A percentile compares a stretch with the other conserved stretches of the same genome.
Evolutionary conservation across 768 basidiomycete genomes (phyloP).

Genomic region (Pulveroboletus ravenelii): DNA sequence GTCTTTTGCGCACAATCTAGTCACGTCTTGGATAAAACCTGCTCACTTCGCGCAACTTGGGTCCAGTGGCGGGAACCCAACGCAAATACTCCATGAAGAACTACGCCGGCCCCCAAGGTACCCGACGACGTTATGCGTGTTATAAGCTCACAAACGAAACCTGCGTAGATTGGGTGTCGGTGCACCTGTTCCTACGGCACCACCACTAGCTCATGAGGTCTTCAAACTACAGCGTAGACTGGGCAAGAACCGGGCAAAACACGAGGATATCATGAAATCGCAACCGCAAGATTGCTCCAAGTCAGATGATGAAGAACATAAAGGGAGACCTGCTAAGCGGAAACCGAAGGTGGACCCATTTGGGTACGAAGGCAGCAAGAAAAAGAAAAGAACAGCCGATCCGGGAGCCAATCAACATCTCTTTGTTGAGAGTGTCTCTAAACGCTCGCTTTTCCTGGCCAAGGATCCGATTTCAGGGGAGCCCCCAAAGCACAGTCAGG

Average conservation of each 20-base stretch:
- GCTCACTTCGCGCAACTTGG: conserved; percentile 36
- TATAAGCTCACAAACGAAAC: conserved; percentile 6
- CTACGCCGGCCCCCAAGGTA: conserved; percentile 71
- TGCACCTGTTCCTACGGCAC: conserved; percentile 50
- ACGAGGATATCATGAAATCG: conserved; percentile 36
- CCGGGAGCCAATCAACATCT: background rate
- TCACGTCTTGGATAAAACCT: conserved; percentile 74
- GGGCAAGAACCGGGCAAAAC: conserved; percentile 45
- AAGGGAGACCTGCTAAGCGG: conserved; percentile 54
- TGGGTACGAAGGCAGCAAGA: conserved; percentile 32
- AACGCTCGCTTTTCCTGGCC: background rate
- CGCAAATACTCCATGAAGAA: conserved; percentile 60
- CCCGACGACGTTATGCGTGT: background rate
- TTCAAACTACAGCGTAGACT: conserved; percentile 61
- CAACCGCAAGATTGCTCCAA: conserved; percentile 20
- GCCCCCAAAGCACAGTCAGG: conserved; percentile 11
- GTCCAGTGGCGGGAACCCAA: conserved; percentile 30
- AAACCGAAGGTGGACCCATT: conserved; percentile 60
- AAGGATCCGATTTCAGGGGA: background rate
- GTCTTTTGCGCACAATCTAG: conserved; percentile 68
- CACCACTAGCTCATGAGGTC: conserved; percentile 46
- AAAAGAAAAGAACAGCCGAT: conserved; percentile 41
- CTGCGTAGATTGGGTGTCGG: conserved; percentile 67
- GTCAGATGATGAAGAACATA: conserved; percentile 50
- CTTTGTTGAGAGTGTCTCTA: background rate